Conservation (phyloP, 2,329 filamentous ascomycete genomes). For the Magnaporthiopsis incrustans region DNA sequence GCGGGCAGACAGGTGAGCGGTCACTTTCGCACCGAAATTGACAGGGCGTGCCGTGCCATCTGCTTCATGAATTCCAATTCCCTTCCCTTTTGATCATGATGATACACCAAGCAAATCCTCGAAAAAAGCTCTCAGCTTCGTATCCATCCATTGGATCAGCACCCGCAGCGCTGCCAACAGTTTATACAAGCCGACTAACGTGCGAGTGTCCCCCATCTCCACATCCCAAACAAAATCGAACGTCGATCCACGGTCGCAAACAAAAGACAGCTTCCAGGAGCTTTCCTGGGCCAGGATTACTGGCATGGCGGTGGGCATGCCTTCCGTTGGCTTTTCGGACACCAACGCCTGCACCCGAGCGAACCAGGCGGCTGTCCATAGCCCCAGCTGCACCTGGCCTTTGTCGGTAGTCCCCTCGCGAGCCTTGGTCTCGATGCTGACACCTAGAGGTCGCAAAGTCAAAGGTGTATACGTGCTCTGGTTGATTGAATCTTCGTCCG, state of each 20-base stretch:
- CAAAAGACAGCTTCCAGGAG: too few species aligned
- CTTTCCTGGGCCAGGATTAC: too few species aligned
- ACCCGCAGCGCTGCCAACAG: neutral
- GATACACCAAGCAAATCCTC: neutral
- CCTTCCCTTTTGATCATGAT: neutral
- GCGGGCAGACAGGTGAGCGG: too few species aligned
- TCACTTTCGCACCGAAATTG: too few species aligned
- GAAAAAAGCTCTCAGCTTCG: neutral
- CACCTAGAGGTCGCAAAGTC: neutral
- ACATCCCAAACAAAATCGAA: slow-evolving; percentile 1
- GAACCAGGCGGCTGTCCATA: neutral
- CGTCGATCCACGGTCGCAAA: neutral
- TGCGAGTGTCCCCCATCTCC: neutral
- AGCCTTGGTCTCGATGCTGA: neutral
- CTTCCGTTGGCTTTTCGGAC: neutral
- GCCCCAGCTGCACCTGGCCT: neutral
- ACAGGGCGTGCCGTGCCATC: too few species aligned
- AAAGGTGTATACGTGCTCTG: neutral
- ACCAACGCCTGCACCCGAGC: too few species aligned
- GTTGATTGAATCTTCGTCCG: neutral
- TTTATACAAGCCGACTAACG: neutral
- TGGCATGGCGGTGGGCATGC: neutral
- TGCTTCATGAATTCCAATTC: too few species aligned
- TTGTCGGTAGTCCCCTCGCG: neutral
- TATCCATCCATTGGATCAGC: slow-evolving; percentile 1